Evolutionary conservation across 176 grass and related monocot genomes (phyloP), one percentile per base, ranked within the genome.

Genomic region (Musa beccarii): DNA sequence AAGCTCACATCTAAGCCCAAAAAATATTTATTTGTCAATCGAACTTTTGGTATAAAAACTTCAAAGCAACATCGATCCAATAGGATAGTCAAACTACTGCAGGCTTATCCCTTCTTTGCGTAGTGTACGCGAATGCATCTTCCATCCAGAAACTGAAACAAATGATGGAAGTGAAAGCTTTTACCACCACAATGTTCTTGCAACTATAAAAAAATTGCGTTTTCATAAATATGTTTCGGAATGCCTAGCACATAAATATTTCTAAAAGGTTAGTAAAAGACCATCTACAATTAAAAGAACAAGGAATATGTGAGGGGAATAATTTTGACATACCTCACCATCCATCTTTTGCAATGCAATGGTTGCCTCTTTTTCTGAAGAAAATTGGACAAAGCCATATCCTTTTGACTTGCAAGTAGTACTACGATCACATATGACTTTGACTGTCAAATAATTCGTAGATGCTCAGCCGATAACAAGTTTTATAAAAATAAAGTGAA

Each of bases 321-420:
- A 11, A 55, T 52, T 28, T 59, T 15, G 1, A 25, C 5, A 52
- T 74, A 81, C 89, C 81, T 89, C 26, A 11, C 76, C 79, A 16
- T 76, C 63, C 89, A 84, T 89, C 72, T 80, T 72, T 9, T 82
- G 68, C 72, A 78, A 10, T 13, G 89, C 89, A 34, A 15, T 13
- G 0, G 63, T 77, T 17, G 89, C 86, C 56, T 77, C 84, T 0
- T 52, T 59, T 52, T 84, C 19, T 1, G 66, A 77, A 34, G 54
- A 77, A 73, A 92, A 89, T 34, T 63, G 81, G 15, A 92, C 76
- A 52, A 86, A 89, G 11, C 86, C 89, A 22, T 75, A 89, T 51
- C 90, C 84, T 78, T 89, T 84, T 3, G 81, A 92, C 74, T 52
- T 80, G 8, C 84, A 82, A 19, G 73, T 89, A 11, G 17, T 73